Base-by-base conservation (phyloP, 2,329 filamentous ascomycete species). In the Verticillium klebahnii region DNA sequence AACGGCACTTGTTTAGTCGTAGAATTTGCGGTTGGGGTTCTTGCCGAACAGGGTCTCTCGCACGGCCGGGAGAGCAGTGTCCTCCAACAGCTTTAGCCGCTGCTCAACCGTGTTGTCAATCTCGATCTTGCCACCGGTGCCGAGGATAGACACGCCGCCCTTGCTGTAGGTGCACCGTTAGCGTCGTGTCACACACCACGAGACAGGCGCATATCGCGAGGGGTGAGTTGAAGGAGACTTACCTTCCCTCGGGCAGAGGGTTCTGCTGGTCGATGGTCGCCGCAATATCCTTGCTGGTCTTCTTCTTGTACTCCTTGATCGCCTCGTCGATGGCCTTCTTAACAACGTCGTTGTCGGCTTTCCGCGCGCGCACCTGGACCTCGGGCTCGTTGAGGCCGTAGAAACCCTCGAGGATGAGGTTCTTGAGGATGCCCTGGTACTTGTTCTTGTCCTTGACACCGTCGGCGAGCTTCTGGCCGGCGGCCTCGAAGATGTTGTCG, bases 31-130 rank as follows among this genome's bases (percentile, higher is more conserved):
- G 85, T 98, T 97, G 70, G 88, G 84, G 82, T 99, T 99, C 81
- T 92, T 89, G 64, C 95, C 95, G 72, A 99, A 99, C 63, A 99
- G 83, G 17, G 90, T 90, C 75, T 90, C 86, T 72, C 95, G 86
- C 71, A 99, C 89, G 55, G 88, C 88, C 15, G 95, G 95, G 62
- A 97, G 85, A 59, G 92, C 91, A 68, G 91, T 90, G 62, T 89
- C 88, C 78, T 97, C 90, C 67, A 98, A 86, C 64, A 98, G 83
- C 71, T 85, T 86, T 77, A 99, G 82, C 68, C 95, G 89, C 74
- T 96, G 91, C 75, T 98, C 95, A 69, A 98, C 91, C 61, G 95
- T 98, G 82, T 99, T 98, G 85, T 97, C 93, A 77, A 99, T 94
- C 71, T 97, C 93, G 74, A 99, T 98, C 84, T 94, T 97, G 74